phyloP scores from a whole-genome alignment of 2,329 filamentous ascomycete species.

The Byssochlamys sp. region DNA sequence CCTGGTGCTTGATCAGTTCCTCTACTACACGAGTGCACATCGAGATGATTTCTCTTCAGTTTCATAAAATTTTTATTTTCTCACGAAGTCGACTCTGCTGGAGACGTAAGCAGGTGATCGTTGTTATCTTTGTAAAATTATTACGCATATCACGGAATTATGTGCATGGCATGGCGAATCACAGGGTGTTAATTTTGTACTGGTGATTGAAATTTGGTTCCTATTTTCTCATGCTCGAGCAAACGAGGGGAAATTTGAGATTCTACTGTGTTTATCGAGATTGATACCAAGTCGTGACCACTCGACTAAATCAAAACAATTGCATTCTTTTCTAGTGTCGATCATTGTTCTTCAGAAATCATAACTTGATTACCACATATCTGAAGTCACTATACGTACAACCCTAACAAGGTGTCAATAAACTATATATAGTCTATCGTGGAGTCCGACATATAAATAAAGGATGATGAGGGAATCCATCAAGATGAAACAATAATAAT shows the following conservation, averaged over 20 bases:
- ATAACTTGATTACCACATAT: not conserved
- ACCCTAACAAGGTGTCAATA: not conserved
- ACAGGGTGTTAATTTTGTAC: not conserved
- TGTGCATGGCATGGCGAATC: not conserved
- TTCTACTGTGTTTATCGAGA: not conserved
- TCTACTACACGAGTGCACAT: not conserved
- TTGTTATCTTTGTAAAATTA: not conserved
- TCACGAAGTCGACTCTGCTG: not conserved
- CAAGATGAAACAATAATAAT: not conserved
- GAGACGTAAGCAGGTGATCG: not conserved
- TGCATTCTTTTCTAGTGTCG: not conserved
- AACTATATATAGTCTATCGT: not conserved
- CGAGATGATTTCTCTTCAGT: not conserved
- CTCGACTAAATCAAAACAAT: not conserved
- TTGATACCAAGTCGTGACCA: not conserved
- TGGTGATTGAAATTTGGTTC: not conserved
- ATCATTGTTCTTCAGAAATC: not conserved
- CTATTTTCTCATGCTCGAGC: not conserved
- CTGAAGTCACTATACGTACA: not conserved
- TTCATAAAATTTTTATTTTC: not conserved
- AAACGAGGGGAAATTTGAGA: not conserved
- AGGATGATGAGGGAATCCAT: not conserved
- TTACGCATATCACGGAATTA: not conserved
- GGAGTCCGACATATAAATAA: not conserved
- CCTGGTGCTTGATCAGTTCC: constrained; percentile 5